Base-by-base conservation (phyloP, 2,329 filamentous ascomycete genomes). In the Sclerotinia glacialis region DNA sequence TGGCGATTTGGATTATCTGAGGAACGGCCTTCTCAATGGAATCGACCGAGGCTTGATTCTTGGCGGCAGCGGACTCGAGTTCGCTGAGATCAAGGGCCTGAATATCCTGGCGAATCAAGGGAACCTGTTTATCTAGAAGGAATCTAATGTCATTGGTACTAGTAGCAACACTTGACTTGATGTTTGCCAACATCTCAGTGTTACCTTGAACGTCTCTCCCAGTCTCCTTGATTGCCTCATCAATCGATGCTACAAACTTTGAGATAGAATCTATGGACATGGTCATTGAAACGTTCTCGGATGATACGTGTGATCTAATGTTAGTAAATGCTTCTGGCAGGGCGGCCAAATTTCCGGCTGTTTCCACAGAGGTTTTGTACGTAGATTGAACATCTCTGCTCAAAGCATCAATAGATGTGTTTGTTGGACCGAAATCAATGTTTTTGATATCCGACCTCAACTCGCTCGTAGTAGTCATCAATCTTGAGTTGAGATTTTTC, bases 81-180 rank as follows among this genome's bases (percentile, higher is more conserved):
- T 47, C 53, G 34, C 58, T 61, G 23, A 64, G 37, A 58, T 69
- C 68, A 52, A 69, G 61, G 37, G 67, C 54, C 23, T 64, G 44
- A 37, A 69, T 68, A 26, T 69, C 68, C 55, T 68, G 34, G 49
- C 67, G 67, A 21, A 69, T 66, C 40, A 52, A 31, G 26, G 68
- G 67, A 26, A 69, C 55, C 55, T 61, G 63, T 46, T 68, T 65
- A 62, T 68, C 54, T 46, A 69, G 16, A 61, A 69, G 63, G 28
- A 46, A 64, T 26, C 59, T 59, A 46, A 69, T 66, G 55, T 66
- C 64, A 61, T 66, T 50, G 64, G 64, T 61, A 66, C 64, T 66
- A 61, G 55, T 61, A 52, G 64, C 58, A 42, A 66, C 42, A 42
- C 64, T 61, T 61, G 64, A 66, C 64, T 66, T 52, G 47, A 66